Conservation (phyloP, 129 eudicot species). For the Chrysanthemum makinoi region DNA sequence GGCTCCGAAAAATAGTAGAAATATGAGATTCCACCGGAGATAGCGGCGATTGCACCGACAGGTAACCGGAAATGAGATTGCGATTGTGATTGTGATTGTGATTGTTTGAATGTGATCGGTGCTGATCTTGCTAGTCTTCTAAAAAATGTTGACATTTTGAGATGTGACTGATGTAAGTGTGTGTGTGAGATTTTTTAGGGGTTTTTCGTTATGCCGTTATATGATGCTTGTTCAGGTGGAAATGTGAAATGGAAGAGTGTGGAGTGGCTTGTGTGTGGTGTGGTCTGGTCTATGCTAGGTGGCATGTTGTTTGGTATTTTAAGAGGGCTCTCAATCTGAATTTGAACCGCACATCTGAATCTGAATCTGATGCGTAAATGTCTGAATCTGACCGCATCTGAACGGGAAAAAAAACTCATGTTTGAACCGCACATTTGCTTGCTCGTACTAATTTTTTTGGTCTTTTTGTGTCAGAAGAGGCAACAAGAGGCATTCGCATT, state of each 20-base stretch:
- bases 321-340: too few relatives aligned
- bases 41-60: constrained; percentile 80
- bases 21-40: constrained; percentile 80
- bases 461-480: too few relatives aligned
- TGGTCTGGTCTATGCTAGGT: too few relatives aligned
- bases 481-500: too few relatives aligned
- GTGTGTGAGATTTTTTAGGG: constrained; percentile 17
- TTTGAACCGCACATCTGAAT: too few relatives aligned
- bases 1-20: constrained; percentile 58
- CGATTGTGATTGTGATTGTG: constrained; percentile 38
- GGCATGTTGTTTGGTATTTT: too few relatives aligned
- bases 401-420: too few relatives aligned
- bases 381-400: too few relatives aligned
- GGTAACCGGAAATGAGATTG: constrained; percentile 42
- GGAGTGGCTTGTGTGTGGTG: background rate
- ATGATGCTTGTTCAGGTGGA: constrained; percentile 3
- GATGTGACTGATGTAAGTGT: background rate
- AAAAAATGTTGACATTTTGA: constrained; percentile 62
- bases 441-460: too few relatives aligned
- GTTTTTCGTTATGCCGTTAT: constrained; percentile 14
- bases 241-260: background rate
- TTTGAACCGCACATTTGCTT: too few relatives aligned
- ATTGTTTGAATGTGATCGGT: constrained; percentile 41
- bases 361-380: too few relatives aligned
- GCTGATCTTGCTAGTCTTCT: constrained; percentile 52